Percentiles rank a stretch among this genome's conserved stretches.
Evolutionary conservation across 176 grass and related monocot species (phyloP).

Genomic region (Oryza glaberrima): DNA sequence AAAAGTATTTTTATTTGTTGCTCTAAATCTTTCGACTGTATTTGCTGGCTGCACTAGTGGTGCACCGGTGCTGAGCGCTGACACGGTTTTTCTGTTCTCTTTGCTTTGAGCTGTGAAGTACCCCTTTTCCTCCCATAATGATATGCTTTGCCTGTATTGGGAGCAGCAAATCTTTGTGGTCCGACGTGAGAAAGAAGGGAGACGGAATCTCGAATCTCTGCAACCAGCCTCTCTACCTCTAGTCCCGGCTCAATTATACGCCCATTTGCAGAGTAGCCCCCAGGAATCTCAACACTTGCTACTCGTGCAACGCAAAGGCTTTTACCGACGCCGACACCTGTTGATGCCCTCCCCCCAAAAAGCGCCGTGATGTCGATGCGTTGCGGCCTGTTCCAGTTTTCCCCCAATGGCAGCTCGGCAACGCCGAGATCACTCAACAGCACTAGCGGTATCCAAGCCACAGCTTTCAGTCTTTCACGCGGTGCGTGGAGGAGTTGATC

Average conservation of each 20-base stretch:
- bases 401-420: conserved; percentile 33
- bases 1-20: too few species aligned
- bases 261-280: conserved; percentile 36
- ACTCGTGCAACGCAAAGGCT: background rate
- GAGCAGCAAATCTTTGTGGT: conserved; percentile 28
- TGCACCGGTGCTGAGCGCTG: background rate
- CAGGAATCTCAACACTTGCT: conserved; percentile 37
- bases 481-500: background rate
- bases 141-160: conserved; percentile 23
- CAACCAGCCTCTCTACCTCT: background rate
- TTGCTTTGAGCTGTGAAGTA: conserved; percentile 1
- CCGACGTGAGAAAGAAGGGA: conserved; percentile 17
- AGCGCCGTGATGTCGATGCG: background rate
- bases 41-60: background rate
- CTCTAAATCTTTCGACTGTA: too few species aligned
- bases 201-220: conserved; percentile 49
- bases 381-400: background rate
- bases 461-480: background rate
- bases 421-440: conserved; percentile 27
- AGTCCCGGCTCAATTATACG: conserved; percentile 40
- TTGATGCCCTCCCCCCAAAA: conserved; percentile 25
- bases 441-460: background rate
- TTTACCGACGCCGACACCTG: conserved; percentile 26
- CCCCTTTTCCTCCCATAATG: background rate
- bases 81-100: background rate